Evolutionary conservation across 2,329 filamentous ascomycete species (phyloP), one percentile per base, ranked within the genome.

Genomic region (Beauveria varroae): DNA sequence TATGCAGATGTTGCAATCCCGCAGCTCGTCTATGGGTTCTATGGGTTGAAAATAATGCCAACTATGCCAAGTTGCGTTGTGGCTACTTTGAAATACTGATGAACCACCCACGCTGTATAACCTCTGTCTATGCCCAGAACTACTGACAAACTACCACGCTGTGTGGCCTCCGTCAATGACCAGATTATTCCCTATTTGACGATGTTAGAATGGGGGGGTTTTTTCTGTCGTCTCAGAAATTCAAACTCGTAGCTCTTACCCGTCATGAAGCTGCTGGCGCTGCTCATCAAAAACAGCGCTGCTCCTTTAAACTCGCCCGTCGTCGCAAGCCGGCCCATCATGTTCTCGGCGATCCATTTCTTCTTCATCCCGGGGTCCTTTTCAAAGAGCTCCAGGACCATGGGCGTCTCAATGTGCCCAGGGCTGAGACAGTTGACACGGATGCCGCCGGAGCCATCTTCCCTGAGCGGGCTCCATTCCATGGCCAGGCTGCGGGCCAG

Each of bases 301-400:
- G 84, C 81, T 0, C 84, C 84, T 65, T 83, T 80, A 69, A 86
- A 86, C 67, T 87, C 84, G 51, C 79, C 76, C 0, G 84, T 81
- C 28, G 73, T 72, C 28, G 82, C 84, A 37, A 87, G 73, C 22
- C 84, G 77, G 2, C 80, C 85, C 65, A 91, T 78, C 88, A 91
- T 91, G 69, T 90, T 91, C 74, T 90, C 85, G 61, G 78, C 82
- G 58, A 86, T 83, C 88, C 89, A 92, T 60, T 83, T 80, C 56
- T 75, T 71, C 59, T 71, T 72, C 43, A 80, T 73, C 41, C 87
- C 85, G 0, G 89, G 88, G 22, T 84, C 86, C 66, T 89, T 80
- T 64, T 85, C 78, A 66, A 92, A 90, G 52, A 90, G 79, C 67
- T 84, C 81, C 68, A 86, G 80, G 0, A 90, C 88, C 89, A 92